Conservation (phyloP, 768 basidiomycete genomes). For the Tricholoma furcatifolium region DNA sequence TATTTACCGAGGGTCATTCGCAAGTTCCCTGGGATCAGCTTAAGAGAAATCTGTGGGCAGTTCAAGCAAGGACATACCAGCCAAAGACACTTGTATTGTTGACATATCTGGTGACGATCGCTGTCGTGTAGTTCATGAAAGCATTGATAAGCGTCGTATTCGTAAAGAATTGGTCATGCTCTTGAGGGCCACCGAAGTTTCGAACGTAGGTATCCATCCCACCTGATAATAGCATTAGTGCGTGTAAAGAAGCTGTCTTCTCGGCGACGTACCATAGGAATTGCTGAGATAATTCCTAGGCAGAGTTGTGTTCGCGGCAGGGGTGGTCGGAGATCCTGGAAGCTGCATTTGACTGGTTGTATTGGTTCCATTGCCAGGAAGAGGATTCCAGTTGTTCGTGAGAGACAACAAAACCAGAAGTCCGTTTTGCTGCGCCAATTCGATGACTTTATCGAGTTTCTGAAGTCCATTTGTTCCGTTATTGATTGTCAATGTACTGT, state of each 20-base stretch:
- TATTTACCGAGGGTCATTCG: conserved; percentile 62
- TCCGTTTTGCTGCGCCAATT: conserved; percentile 52
- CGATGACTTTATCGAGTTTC: conserved; percentile 57
- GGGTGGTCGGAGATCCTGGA: conserved; percentile 31
- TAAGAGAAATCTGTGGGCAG: conserved; percentile 16
- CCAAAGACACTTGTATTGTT: conserved; percentile 51
- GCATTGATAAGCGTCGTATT: conserved; percentile 45
- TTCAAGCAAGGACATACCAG: conserved; percentile 34
- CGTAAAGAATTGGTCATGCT: conserved; percentile 62
- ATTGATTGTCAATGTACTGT: conserved; percentile 57
- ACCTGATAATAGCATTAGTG: conserved; percentile 30
- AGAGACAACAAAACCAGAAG: conserved; percentile 54
- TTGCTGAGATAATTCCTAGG: conserved; percentile 60
- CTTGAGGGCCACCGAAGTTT: conserved; percentile 36
- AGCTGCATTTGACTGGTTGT: conserved; percentile 35
- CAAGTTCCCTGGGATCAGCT: conserved; percentile 49
- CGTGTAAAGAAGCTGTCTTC: background rate
- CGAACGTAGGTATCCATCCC: conserved; percentile 70
- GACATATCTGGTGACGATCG: conserved; percentile 56
- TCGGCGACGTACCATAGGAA: conserved; percentile 48
- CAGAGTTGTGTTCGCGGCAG: conserved; percentile 16
- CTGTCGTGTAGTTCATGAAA: conserved; percentile 58
- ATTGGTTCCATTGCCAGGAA: background rate
- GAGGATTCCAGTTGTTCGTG: conserved; percentile 57
- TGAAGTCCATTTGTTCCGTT: conserved; percentile 61